Base-by-base conservation (phyloP, 163 green algal genomes). In the Volvox carteri region DNA sequence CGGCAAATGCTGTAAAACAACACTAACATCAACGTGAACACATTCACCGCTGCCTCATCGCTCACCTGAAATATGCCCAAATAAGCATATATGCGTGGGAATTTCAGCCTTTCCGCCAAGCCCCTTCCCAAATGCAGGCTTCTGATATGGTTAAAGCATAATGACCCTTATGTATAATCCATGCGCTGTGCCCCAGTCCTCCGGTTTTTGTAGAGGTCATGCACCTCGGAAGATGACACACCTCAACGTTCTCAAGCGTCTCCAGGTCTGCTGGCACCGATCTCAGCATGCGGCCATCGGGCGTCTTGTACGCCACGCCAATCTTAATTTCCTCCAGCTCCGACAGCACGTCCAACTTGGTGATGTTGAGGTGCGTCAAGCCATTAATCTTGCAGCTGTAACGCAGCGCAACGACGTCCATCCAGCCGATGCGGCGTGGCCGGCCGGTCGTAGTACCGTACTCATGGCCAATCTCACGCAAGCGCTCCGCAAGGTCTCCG, bases 361-460 rank as follows among this genome's bases (percentile, higher is more conserved):
- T 99, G 12, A 99, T 93, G 96, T 99, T 99, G 39, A 99, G 90
- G 90, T 98, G 95, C 0, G 96, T 99, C 85, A 99, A 93, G 48
- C 98, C 98, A 91, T 99, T 99, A 92, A 99, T 88, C 48, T 44
- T 58, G 83, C 99, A 68, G 30, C n/a, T 72, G 50, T 84, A 84
- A 78, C 93, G 94, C 68, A 99, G 94, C 0, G 97, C 97, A 14
- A 98, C 95, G n/a, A 99, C 96, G 93, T 99, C 98, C 76, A 99
- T 96, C 98, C 98, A 99, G 44, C 98, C 98, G 50, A 99, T 97
- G 48, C 98, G 94, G 30, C 98, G 92, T 18, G 98, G 98, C 16
- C 98, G 94, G 25, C 98, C 98, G 0, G 98, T 99, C 76, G 98
- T 99, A 48, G 98, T 99, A 65, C 98, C 98, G 92, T 99, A 99